phyloP scores from a whole-genome alignment of 176 grass and related monocot genomes.

The Rhipidocladum racemiflorum region DNA sequence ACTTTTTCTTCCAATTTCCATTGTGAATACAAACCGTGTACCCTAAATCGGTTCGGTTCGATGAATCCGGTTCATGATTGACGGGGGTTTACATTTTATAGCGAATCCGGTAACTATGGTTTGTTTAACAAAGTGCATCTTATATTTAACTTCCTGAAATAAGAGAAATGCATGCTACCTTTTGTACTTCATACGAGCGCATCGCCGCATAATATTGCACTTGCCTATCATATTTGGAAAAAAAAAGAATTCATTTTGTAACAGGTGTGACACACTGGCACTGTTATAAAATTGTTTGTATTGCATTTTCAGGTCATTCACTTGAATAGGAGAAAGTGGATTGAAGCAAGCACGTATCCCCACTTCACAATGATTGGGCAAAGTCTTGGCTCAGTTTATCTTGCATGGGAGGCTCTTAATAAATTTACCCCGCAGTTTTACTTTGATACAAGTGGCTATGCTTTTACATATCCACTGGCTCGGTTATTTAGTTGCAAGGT shows the following conservation, averaged over 20 bases:
- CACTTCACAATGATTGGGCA: conserved; percentile 97
- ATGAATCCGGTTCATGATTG: too few species aligned
- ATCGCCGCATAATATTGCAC: background rate
- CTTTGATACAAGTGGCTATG: conserved; percentile 93
- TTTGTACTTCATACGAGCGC: background rate
- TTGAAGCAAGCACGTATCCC: conserved; percentile 75
- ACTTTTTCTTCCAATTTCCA: too few species aligned
- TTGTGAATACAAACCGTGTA: too few species aligned
- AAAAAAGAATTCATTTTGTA: background rate
- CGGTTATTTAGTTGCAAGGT: conserved; percentile 83
- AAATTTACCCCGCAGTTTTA: conserved; percentile 75
- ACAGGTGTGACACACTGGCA: background rate
- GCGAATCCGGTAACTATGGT: too few species aligned
- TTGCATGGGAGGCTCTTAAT: conserved; percentile 81
- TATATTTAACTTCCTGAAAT: background rate
- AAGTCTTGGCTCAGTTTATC: conserved; percentile 86
- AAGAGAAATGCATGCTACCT: background rate
- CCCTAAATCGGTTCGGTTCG: too few species aligned
- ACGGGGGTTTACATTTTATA: too few species aligned
- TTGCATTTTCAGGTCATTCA: conserved; percentile 69
- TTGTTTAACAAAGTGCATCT: background rate
- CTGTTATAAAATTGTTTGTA: background rate
- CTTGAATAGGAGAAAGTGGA: conserved; percentile 88
- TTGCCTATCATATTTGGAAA: background rate
- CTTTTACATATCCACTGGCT: conserved; percentile 93